These are phyloP conservation scores for Pilatotrama ljubarskyi DNA, from an alignment of 768 basidiomycete species.

Conservation along the genomic window DNA sequence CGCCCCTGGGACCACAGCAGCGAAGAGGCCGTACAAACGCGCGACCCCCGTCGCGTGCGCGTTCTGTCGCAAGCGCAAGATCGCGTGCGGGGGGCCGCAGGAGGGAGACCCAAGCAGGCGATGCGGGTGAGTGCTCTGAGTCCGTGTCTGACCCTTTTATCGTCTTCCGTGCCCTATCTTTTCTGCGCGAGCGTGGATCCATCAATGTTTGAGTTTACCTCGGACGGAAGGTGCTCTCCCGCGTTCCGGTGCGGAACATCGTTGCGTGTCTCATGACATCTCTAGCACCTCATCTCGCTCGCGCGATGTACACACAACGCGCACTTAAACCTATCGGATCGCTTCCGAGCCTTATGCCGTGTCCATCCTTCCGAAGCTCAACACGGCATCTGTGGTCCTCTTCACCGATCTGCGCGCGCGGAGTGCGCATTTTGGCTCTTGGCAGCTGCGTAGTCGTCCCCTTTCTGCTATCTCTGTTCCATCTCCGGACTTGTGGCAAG, in stretches of 20 bases:
- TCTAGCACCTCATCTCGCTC: not conserved
- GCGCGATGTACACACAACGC: not conserved
- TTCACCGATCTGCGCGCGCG: not conserved
- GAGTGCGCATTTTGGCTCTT: not conserved
- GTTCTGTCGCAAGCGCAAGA: conserved; percentile 30
- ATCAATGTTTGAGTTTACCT: not conserved
- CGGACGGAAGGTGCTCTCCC: not conserved
- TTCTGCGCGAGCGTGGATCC: not conserved
- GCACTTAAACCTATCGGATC: not conserved
- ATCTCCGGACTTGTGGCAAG: not conserved
- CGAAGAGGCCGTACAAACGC: conserved; percentile 19
- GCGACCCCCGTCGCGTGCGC: conserved; percentile 23
- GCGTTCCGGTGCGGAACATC: not conserved
- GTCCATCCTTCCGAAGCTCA: not conserved
- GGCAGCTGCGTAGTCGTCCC: not conserved
- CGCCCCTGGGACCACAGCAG: not conserved
- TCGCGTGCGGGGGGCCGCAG: conserved; percentile 29
- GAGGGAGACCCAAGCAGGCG: conserved; percentile 15
- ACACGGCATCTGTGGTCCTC: not conserved
- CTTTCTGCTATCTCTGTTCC: not conserved
- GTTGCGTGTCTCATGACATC: not conserved
- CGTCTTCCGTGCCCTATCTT: not conserved
- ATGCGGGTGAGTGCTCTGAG: conserved; percentile 20
- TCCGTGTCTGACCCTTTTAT: not conserved
- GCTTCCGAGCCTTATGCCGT: not conserved